Evolutionary conservation across 805 yeast genomes (phyloP).

Genomic region (Saccharomyces kudriavzevii): DNA sequence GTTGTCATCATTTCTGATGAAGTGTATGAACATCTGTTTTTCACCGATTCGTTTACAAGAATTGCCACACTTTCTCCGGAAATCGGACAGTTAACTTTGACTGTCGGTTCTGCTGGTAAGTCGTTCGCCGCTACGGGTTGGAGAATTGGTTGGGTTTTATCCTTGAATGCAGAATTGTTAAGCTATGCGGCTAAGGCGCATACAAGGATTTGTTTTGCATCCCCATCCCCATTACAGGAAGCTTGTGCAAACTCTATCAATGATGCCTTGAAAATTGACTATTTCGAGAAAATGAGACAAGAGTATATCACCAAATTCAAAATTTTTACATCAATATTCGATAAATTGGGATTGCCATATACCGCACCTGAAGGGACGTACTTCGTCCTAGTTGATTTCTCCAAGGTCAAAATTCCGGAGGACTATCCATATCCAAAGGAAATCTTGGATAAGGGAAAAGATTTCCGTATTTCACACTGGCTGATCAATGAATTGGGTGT

Average conservation of each 20-base stretch:
- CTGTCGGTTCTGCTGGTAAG: slow-evolving; percentile 97
- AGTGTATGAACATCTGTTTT: slow-evolving; percentile 87
- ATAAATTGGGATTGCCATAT: slow-evolving; percentile 81
- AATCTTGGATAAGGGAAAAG: slow-evolving; percentile 61
- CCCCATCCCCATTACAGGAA: slow-evolving; percentile 88
- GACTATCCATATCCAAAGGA: slow-evolving; percentile 67
- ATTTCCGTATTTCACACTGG: slow-evolving; percentile 89
- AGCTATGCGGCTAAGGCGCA: slow-evolving; percentile 83
- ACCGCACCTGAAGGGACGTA: slow-evolving; percentile 91
- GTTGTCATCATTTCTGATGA: slow-evolving; percentile 82
- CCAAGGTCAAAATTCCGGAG: slow-evolving; percentile 70
- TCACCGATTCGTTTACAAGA: slow-evolving; percentile 59
- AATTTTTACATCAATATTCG: slow-evolving; percentile 69
- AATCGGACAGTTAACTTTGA: slow-evolving; percentile 65
- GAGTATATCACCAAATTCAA: slow-evolving; percentile 65
- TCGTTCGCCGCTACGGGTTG: slow-evolving; percentile 99
- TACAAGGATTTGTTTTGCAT: slow-evolving; percentile 85
- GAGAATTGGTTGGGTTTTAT: slow-evolving; percentile 96
- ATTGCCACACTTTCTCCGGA: slow-evolving; percentile 80
- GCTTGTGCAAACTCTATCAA: slow-evolving; percentile 76
- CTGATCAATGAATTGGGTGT: slow-evolving; percentile 86
- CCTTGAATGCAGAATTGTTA: slow-evolving; percentile 63
- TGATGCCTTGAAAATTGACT: slow-evolving; percentile 51
- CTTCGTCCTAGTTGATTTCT: slow-evolving; percentile 80
- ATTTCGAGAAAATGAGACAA: slow-evolving; percentile 61